Evolutionary conservation across 306 rosid genomes (phyloP).

Genomic region (Argentina anserina): DNA sequence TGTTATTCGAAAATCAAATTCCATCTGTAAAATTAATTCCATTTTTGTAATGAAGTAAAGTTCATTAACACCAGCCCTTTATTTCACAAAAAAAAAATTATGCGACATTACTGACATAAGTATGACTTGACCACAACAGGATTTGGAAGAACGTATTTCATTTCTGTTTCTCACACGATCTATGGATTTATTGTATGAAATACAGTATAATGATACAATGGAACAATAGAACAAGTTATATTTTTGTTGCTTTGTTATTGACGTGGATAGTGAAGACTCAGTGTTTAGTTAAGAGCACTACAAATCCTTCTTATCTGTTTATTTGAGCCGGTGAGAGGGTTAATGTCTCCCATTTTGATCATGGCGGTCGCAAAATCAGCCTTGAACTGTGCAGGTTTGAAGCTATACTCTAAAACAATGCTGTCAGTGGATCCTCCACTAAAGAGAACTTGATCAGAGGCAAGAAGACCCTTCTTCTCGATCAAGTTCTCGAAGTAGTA

Average conservation of each 20-base stretch:
- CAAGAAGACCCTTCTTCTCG: slow-evolving; percentile 53
- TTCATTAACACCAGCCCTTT: too few species aligned
- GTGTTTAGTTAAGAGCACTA: slow-evolving; percentile 22
- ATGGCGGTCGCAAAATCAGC: slow-evolving; percentile 22
- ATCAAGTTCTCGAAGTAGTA: slow-evolving; percentile 50
- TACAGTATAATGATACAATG: neutral
- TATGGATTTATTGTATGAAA: neutral
- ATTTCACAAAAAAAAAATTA: too few species aligned
- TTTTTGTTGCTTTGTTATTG: neutral
- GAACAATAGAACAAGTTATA: neutral
- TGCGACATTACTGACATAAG: too few species aligned
- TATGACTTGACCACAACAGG: too few species aligned
- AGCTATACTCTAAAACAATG: slow-evolving; percentile 23
- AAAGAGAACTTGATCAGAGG: slow-evolving; percentile 34
- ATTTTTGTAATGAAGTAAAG: too few species aligned
- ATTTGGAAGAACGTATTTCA: neutral
- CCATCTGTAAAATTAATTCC: too few species aligned
- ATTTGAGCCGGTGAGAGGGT: slow-evolving; percentile 19
- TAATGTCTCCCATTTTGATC: slow-evolving; percentile 30
- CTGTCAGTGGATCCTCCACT: slow-evolving; percentile 25
- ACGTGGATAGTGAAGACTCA: neutral
- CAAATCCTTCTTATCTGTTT: slow-evolving; percentile 28
- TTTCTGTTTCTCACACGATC: neutral
- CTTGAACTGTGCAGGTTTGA: slow-evolving; percentile 1
- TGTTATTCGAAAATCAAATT: too few species aligned